Conservation (phyloP, 345 rosid species). For the Lepidium aucheri region DNA sequence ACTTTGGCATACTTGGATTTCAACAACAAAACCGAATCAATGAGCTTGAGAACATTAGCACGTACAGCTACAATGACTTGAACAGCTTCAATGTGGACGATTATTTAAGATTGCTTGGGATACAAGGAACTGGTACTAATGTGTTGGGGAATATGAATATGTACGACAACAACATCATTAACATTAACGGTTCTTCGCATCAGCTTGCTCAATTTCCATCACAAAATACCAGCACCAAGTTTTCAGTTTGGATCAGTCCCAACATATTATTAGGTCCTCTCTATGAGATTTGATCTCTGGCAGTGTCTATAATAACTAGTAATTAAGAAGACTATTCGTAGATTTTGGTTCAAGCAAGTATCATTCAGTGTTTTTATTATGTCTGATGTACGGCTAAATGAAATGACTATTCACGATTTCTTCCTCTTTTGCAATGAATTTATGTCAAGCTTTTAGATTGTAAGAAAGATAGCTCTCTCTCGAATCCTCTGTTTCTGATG, state of each 20-base stretch:
- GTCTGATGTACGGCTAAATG: neutral
- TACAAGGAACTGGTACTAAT: neutral
- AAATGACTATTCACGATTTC: neutral
- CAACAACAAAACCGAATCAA: neutral
- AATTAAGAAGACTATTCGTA: too few relatives aligned
- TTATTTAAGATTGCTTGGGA: neutral
- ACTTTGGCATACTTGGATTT: neutral
- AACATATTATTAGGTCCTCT: too few relatives aligned
- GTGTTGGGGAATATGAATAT: conserved; percentile 7
- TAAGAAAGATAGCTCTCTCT: neutral
- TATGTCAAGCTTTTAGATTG: neutral
- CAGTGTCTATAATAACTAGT: too few relatives aligned
- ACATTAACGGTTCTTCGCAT: neutral
- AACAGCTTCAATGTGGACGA: neutral
- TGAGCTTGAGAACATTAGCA: neutral
- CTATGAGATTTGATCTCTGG: too few relatives aligned
- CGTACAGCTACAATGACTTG: neutral
- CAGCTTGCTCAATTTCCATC: neutral
- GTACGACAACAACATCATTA: neutral
- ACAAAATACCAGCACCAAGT: too few relatives aligned
- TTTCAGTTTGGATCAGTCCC: too few relatives aligned
- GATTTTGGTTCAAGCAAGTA: too few relatives aligned
- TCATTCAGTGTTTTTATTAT: neutral
- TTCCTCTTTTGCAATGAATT: neutral
- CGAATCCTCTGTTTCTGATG: neutral